Evolutionary conservation across 768 basidiomycete genomes (phyloP), one percentile per base, ranked within the genome.

Genomic region (Coprinellus micaceus): DNA sequence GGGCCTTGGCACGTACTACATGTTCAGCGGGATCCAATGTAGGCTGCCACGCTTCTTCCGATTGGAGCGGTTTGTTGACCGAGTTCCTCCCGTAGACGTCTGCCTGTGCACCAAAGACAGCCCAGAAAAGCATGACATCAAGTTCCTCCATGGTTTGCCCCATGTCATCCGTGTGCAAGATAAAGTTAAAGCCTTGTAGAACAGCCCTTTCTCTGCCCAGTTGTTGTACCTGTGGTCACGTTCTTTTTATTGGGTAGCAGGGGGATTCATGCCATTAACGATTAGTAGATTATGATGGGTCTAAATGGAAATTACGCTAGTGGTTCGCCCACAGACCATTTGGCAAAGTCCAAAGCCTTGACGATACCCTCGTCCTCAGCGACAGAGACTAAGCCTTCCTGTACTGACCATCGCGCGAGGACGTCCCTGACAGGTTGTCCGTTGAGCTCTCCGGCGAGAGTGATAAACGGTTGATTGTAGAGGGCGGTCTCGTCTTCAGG

Each of bases 381-480:
- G n/a, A 49, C 50, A 15, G 66, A 64, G 21, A 66, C 61, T 49
- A 89, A 63, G 0, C 79, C 82, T 28, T 76, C 76, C 56, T 76
- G 68, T 50, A 67, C 62, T 11, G 82, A 75, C 89, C 89, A 91
- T n/a, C 68, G 62, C 17, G 67, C 61, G 57, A 92, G 63, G 2
- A 73, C 78, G 22, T 77, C 71, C 48, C 61, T 65, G 12, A 83
- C 78, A n/a, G 73, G 71, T 50, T 66, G 57, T n/a, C 72, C 70
- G 6, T 71, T 70, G 21, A 72, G 63, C 36, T 80, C 77, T 4
- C 82, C 88, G n/a, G 85, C 81, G 37, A 87, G 78, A 74, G 85
- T 91, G 68, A 84, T 82, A 61, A 92, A 89, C 4, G 82, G 81
- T 61, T 92, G 91, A 25, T 80, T 77, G 64, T 89, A 89, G 45